These are phyloP conservation scores for Claviceps humidiphila DNA, from an alignment of 2,329 filamentous ascomycete genomes.

Conservation along the genomic window DNA sequence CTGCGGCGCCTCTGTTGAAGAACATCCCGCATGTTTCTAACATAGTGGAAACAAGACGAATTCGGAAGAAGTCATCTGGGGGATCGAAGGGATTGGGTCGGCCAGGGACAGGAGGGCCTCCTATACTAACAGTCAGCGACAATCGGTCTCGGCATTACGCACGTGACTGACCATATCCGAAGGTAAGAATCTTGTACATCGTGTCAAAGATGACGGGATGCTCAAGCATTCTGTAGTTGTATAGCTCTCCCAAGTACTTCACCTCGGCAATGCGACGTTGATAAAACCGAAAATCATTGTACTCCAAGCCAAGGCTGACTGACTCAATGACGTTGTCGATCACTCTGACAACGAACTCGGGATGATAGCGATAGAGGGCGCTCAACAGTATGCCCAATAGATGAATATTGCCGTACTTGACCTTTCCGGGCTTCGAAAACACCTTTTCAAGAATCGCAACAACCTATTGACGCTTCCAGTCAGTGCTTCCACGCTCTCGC, in stretches of 20 bases:
- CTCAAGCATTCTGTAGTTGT: conserved; percentile 95
- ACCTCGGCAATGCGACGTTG: conserved; percentile 90
- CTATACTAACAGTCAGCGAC: conserved; percentile 20
- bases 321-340: conserved; percentile 87
- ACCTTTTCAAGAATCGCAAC: conserved; percentile 73
- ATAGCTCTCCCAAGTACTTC: conserved; percentile 91
- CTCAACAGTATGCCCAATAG: conserved; percentile 81
- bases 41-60: conserved; percentile 76
- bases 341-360: conserved; percentile 77
- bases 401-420: conserved; percentile 95
- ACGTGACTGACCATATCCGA: conserved; percentile 55
- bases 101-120: conserved; percentile 69
- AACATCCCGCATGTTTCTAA: conserved; percentile 94
- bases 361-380: conserved; percentile 82
- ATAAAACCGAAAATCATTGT: conserved; percentile 96
- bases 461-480: conserved; percentile 30
- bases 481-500: neutral
- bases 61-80: conserved; percentile 91
- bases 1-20: conserved; percentile 83
- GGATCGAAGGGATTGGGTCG: conserved; percentile 66
- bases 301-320: conserved; percentile 75
- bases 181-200: conserved; percentile 86
- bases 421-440: conserved; percentile 90
- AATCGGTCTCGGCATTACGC: neutral
- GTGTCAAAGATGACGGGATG: conserved; percentile 91